Conservation (phyloP, 441 rosid genomes). For the Gossypium davidsonii region DNA sequence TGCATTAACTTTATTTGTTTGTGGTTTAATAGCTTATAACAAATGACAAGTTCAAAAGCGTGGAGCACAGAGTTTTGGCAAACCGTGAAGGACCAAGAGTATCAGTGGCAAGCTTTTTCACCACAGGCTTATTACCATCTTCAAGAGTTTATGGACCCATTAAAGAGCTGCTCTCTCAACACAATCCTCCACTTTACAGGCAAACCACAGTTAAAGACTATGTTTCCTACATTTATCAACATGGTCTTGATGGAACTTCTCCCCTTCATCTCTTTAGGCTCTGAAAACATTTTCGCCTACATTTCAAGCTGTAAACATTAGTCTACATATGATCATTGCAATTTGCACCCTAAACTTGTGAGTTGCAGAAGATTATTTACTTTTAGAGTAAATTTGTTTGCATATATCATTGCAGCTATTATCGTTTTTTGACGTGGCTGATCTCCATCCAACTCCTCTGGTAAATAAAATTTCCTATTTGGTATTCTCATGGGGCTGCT, state of each 20-base stretch:
- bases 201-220: constrained; percentile 12
- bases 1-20: not conserved
- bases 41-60: constrained; percentile 15
- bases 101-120: constrained; percentile 36
- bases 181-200: constrained; percentile 22
- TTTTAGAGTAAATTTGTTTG: too few species aligned
- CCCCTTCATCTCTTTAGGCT: constrained; percentile 11
- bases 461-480: too few species aligned
- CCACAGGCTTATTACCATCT: constrained; percentile 1
- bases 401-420: too few species aligned
- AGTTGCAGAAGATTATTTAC: too few species aligned
- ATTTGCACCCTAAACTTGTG: too few species aligned
- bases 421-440: too few species aligned
- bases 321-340: too few species aligned
- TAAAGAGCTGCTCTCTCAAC: constrained; percentile 15
- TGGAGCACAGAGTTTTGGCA: constrained; percentile 26
- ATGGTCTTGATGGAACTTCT: constrained; percentile 5
- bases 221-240: not conserved
- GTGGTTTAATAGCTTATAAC: not conserved
- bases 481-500: too few species aligned
- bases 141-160: constrained; percentile 13
- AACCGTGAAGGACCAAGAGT: constrained; percentile 32
- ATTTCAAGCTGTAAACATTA: too few species aligned
- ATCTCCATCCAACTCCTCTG: too few species aligned
- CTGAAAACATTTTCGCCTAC: not conserved